Evolutionary conservation across 2,329 filamentous ascomycete species (phyloP), one percentile per base, ranked within the genome.

Genomic region (Curvularia sp.): DNA sequence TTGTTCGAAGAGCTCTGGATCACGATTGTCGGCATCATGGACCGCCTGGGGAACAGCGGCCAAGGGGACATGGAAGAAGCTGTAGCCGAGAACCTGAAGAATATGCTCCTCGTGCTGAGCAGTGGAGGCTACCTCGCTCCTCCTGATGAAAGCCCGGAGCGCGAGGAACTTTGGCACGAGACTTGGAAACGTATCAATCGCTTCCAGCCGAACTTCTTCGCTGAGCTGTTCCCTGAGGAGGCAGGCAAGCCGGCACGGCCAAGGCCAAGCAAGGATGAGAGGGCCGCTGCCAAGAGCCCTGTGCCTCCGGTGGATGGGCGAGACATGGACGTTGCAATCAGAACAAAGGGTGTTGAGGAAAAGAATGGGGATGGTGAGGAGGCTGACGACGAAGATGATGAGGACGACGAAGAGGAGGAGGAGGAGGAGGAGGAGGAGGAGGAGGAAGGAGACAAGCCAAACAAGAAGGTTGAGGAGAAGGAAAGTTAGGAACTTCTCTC

Each of bases 11-110:
- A 95, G 73, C 83, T 98, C 10, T 99, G 95, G 95, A 80, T 95
- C 45, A 89, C 89, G 76, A 96, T 98, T 54, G 86, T 98, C 64
- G 92, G 93, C 67, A 91, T 97, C 53, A 93, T 99, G 86, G 95
- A 99, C 76, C 88, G 95, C 23, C 84, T 99, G 64, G 96, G 97
- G 88, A 97, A 97, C 72, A 95, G 91, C 71, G 94, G 94, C 0
- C 93, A 97, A 76, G 92, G 92, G 23, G 93, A 96, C 70, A 79
- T 96, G 74, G 93, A 96, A 78, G 95, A 99, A 81, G 94, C 95
- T 12, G 93, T 98, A 2, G 91, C 92, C 0, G 95, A 99, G 78
- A 95, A 92, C 65, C 81, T 99, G 57, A 99, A 99, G 80, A 99
- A 99, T 66, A 93, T 98, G 51, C 82, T 98, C 23, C 83, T 99